Percentiles rank a stretch among this genome's conserved stretches.
phyloP scores from a whole-genome alignment of 1,139 yeast species.

The Blastobotrys raffinosifermentans region DNA sequence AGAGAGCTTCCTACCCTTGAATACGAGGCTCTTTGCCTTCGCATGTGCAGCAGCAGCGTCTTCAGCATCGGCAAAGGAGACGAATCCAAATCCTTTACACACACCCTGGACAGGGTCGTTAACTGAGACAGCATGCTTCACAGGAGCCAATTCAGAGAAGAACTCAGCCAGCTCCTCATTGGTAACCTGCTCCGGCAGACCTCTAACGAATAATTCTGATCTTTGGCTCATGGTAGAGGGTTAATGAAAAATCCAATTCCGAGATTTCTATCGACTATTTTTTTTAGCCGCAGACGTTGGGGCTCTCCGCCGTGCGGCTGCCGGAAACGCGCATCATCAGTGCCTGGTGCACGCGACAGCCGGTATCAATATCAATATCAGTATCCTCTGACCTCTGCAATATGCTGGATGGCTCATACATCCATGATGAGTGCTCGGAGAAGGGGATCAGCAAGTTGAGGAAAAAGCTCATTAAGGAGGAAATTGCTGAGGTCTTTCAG shows the following conservation, averaged over 20 bases:
- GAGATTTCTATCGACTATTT: background rate
- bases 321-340: too few species aligned
- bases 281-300: too few species aligned
- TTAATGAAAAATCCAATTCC: background rate
- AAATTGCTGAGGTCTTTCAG: background rate
- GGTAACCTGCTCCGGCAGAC: conserved; percentile 75
- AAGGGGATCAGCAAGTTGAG: background rate
- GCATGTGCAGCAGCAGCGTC: conserved; percentile 76
- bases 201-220: conserved; percentile 63
- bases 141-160: conserved; percentile 90
- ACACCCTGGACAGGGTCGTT: conserved; percentile 58
- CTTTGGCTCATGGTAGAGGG: background rate
- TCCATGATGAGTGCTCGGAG: background rate
- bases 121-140: conserved; percentile 90
- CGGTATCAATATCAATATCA: too few species aligned
- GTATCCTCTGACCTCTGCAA: too few species aligned
- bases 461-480: background rate
- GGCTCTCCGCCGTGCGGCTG: too few species aligned
- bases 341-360: too few species aligned
- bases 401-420: conserved; percentile 1
- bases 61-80: conserved; percentile 77
- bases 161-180: conserved; percentile 74
- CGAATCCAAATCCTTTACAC: conserved; percentile 95
- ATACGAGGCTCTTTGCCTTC: conserved; percentile 58
- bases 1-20: conserved; percentile 57